These are phyloP conservation scores for Solanum boliviense DNA, from an alignment of 257 asterid genomes.

Conservation along the genomic window DNA sequence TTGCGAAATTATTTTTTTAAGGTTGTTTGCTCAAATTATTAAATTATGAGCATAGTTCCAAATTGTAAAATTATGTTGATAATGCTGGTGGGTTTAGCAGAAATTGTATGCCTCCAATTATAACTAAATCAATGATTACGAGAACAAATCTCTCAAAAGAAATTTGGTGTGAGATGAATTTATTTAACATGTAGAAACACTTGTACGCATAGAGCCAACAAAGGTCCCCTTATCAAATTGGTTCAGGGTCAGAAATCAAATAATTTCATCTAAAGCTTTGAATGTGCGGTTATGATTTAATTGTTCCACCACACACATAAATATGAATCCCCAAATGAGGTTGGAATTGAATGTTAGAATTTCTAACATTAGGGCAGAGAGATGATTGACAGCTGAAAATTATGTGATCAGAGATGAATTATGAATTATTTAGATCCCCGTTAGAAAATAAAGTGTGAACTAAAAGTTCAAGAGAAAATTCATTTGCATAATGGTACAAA, in stretches of 20 bases:
- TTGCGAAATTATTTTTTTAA: too few species aligned
- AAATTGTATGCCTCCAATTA: neutral
- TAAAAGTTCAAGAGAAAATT: neutral
- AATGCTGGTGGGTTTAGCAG: neutral
- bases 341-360: neutral
- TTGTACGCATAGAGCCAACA: neutral
- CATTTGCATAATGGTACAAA: neutral
- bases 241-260: neutral
- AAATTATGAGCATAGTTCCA: neutral
- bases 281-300: too few species aligned
- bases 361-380: neutral
- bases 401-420: neutral
- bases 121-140: neutral
- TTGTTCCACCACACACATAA: neutral
- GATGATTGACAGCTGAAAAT: neutral
- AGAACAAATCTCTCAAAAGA: neutral
- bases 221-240: too few species aligned
- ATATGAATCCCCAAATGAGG: neutral
- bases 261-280: too few species aligned
- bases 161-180: neutral
- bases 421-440: neutral
- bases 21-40: neutral
- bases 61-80: neutral
- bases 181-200: neutral
- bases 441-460: neutral